Percentiles rank a stretch among this genome's conserved stretches.
Conservation (phyloP, 129 eudicot species). For the Oenanthe sinensis region DNA sequence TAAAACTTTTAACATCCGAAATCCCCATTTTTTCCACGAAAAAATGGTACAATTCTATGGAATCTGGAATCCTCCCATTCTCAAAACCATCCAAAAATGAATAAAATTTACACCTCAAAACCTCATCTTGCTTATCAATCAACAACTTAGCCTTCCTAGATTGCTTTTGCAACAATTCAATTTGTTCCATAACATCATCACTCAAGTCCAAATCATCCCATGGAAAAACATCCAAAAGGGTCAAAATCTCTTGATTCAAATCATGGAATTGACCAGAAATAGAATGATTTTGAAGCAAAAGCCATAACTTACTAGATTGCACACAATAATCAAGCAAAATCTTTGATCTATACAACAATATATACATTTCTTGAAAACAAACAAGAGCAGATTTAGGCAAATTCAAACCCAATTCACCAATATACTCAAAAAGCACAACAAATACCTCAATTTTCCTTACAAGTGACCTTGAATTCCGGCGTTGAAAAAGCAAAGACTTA, state of each 20-base stretch:
- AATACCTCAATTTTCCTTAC: conserved; percentile 50
- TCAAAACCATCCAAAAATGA: conserved; percentile 48
- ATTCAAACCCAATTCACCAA: conserved; percentile 21
- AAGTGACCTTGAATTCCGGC: conserved; percentile 19
- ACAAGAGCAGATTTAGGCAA: conserved; percentile 36
- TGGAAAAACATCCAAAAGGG: conserved; percentile 79
- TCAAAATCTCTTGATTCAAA: conserved; percentile 53
- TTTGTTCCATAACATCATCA: conserved; percentile 60
- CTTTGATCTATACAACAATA: conserved; percentile 15
- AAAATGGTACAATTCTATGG: conserved; percentile 23
- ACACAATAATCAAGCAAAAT: conserved; percentile 16
- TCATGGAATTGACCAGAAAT: conserved; percentile 87
- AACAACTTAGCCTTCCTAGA: conserved; percentile 32
- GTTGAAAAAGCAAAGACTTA: conserved; percentile 12
- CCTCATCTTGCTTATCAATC: conserved; percentile 49
- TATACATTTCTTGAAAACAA: conserved; percentile 58
- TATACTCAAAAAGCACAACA: conserved; percentile 43
- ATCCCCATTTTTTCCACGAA: conserved; percentile 48
- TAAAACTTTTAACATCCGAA: conserved; percentile 34
- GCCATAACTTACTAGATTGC: conserved; percentile 56
- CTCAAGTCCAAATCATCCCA: conserved; percentile 26
- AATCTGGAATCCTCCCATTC: conserved; percentile 27
- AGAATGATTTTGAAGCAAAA: conserved; percentile 56
- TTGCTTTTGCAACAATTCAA: conserved; percentile 49
- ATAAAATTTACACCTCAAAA: conserved; percentile 32